A percentile compares a stretch with the other conserved stretches of the same genome.
Evolutionary conservation across 192 early-diverging fungal species (phyloP).

Genomic region (Umbelopsis ramanniana): DNA sequence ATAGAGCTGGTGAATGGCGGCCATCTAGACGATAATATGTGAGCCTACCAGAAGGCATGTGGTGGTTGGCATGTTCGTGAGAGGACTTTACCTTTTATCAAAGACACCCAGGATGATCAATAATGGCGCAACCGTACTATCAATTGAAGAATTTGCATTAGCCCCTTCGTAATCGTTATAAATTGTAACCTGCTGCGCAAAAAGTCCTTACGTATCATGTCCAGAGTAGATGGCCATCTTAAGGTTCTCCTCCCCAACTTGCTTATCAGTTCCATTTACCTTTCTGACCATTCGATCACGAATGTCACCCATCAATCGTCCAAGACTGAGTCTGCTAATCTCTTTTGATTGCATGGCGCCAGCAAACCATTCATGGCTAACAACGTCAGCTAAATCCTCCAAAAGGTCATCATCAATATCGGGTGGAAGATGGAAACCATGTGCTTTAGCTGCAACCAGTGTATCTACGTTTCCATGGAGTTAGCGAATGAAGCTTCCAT

Average conservation of each 20-base stretch:
- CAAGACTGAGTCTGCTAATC: constrained; percentile 40
- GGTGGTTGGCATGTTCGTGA: neutral
- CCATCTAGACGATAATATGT: constrained; percentile 34
- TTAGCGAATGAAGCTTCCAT: neutral
- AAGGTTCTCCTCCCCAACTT: constrained; percentile 27
- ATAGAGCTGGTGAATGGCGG: constrained; percentile 45
- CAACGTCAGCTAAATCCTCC: constrained; percentile 30
- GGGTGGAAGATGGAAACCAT: constrained; percentile 35
- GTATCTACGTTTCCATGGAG: constrained; percentile 26
- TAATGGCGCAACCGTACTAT: constrained; percentile 43
- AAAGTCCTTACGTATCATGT: constrained; percentile 42
- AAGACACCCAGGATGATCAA: constrained; percentile 36
- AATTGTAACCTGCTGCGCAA: neutral
- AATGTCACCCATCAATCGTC: constrained; percentile 39
- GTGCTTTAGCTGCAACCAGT: constrained; percentile 37
- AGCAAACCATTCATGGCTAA: constrained; percentile 45
- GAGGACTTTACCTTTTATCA: constrained; percentile 34
- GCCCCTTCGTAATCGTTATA: neutral
- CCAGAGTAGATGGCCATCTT: constrained; percentile 46
- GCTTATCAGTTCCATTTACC: constrained; percentile 30
- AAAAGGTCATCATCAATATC: constrained; percentile 35
- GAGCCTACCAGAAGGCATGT: neutral
- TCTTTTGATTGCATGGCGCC: constrained; percentile 31
- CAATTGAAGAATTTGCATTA: neutral
- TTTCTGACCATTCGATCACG: constrained; percentile 38